These are phyloP conservation scores for Trichothecium sympodiale DNA, from an alignment of 2,329 filamentous ascomycete species.

Conservation along the genomic window DNA sequence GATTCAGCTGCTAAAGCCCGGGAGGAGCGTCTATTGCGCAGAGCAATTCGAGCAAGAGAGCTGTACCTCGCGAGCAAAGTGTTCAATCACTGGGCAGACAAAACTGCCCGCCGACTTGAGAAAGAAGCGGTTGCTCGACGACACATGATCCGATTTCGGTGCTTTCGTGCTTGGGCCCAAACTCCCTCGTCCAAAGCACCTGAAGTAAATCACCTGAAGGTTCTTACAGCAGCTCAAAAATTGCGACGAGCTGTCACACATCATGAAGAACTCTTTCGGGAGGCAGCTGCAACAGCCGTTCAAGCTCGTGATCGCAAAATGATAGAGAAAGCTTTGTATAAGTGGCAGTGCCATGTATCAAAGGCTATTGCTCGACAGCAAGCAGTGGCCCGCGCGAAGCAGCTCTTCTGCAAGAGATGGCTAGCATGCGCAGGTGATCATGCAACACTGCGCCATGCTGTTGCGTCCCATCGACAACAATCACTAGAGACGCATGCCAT, in stretches of 20 bases:
- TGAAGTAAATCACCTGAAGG: conserved; percentile 17
- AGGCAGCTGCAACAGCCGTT: conserved; percentile 12
- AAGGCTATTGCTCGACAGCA: conserved; percentile 11
- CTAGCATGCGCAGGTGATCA: conserved; percentile 7
- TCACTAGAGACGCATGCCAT: conserved; percentile 7
- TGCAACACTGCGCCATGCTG: conserved; percentile 3
- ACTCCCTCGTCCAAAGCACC: conserved; percentile 18
- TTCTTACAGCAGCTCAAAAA: conserved; percentile 19
- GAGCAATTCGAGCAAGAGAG: conserved; percentile 53
- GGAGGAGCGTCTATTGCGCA: conserved; percentile 21
- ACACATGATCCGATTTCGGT: conserved; percentile 53
- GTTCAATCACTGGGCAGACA: conserved; percentile 48
- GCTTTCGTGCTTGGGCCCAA: conserved; percentile 24
- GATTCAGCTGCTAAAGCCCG: conserved; percentile 3
- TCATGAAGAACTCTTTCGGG: conserved; percentile 16
- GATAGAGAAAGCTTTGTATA: conserved; percentile 11
- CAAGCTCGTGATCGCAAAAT: conserved; percentile 10
- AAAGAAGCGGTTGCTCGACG: conserved; percentile 57
- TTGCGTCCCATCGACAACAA: conserved; percentile 3
- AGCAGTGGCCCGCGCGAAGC: conserved; percentile 8
- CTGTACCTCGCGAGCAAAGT: conserved; percentile 41
- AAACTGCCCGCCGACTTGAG: conserved; percentile 52
- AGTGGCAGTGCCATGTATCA: conserved; percentile 16
- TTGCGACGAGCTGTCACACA: conserved; percentile 17
- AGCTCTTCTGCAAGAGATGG: conserved; percentile 13